Base-by-base conservation (phyloP, 495 filamentous ascomycete genomes). In the Apodospora peruviana region DNA sequence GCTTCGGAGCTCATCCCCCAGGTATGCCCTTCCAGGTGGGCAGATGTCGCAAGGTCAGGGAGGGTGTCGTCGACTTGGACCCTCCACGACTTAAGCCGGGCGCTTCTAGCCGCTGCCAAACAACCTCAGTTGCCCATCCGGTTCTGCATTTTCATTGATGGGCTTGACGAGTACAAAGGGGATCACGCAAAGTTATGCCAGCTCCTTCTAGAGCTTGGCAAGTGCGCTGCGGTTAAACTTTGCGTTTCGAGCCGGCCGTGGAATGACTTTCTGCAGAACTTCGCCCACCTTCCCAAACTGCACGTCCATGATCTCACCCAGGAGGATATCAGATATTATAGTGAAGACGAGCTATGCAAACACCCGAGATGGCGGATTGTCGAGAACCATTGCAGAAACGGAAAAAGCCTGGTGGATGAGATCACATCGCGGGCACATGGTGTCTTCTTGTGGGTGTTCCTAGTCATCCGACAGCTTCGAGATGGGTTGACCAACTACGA, bases 231-330 rank as follows among this genome's bases (percentile, higher is more conserved):
- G 5, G 50, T 78, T 43, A 79, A 78, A 42, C 16, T 72, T 14
- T 79, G 76, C 48, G 52, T 76, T 1, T 75, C 75, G n/a, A 80
- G 77, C 50, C 67, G 75, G 1, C 69, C 73, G 0, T 75, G 68
- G 68, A 61, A 65, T 22, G 55, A 60, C 2, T 78, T 80, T 47
- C 51, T 66, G 19, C 56, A 72, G 41, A 56, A 55, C 0, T 77
- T 77, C 40, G 62, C 57, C 0, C n/a, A 45, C 10, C n/a, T 40
- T 21, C 16, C 24, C 12, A 40, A 55, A 17, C 35, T 62, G 3
- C 51, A 55, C 34, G 37, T 58, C 4, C 49, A 60, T 19, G 47
- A 59, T 16, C 45, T 65, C 0, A 72, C 64, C 0, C 27, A 49
- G 16, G 35, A 55, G 5, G 67, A 75, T 35, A 70, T 71, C 16